Percentiles rank a stretch among this genome's conserved stretches.
These are phyloP conservation scores for Hygrophila difformis DNA, from an alignment of 257 asterid genomes.

Conservation along the genomic window DNA sequence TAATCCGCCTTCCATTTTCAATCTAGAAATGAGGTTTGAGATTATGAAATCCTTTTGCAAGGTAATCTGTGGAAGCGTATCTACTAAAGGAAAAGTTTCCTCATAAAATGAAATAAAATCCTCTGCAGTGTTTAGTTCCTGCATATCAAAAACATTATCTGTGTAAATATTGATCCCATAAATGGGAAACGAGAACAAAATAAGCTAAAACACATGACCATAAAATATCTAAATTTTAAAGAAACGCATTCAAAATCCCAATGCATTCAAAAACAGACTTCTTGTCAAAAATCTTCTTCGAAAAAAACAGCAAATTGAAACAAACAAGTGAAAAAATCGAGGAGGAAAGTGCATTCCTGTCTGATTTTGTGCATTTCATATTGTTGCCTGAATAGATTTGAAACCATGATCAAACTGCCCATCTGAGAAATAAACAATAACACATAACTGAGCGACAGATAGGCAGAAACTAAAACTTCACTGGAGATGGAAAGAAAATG, in stretches of 20 bases:
- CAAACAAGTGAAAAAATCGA: no score
- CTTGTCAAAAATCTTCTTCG: neutral
- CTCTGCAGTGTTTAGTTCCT: slow-evolving; percentile 93
- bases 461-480: no score
- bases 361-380: no score
- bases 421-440: no score
- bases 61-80: slow-evolving; percentile 81
- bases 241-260: no score
- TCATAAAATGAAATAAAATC: slow-evolving; percentile 83
- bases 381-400: no score
- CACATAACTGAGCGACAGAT: no score
- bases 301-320: no score
- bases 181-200: neutral
- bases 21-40: slow-evolving; percentile 45
- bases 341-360: no score
- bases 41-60: slow-evolving; percentile 68
- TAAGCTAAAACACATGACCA: neutral
- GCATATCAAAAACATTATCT: slow-evolving; percentile 21
- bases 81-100: slow-evolving; percentile 75
- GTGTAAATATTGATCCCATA: slow-evolving; percentile 1
- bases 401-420: no score
- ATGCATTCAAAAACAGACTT: no score
- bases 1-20: slow-evolving; percentile 65
- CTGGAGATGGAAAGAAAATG: no score
- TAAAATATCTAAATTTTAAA: neutral